phyloP scores from a whole-genome alignment of 2,329 filamentous ascomycete genomes.

The Sordariomycetes sp. region DNA sequence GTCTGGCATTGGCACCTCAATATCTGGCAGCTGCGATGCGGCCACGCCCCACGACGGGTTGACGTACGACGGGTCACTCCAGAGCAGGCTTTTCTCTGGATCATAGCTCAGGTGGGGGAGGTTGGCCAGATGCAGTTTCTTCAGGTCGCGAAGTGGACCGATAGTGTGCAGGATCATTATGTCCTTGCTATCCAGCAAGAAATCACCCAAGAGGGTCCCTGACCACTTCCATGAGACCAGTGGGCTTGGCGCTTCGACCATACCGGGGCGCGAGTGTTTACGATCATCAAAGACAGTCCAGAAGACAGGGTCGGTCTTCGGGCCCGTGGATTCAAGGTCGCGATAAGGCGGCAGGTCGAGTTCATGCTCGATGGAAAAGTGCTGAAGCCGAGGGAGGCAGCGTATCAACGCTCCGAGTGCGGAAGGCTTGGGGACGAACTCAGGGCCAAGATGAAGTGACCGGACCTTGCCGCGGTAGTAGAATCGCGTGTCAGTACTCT shows the following conservation, averaged over 20 bases:
- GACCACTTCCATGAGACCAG: conserved; percentile 5
- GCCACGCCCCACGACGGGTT: not conserved
- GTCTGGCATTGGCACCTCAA: too few species aligned
- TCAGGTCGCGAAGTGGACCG: conserved; percentile 20
- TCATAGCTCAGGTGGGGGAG: conserved; percentile 22
- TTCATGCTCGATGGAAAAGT: conserved; percentile 3
- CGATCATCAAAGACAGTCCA: conserved; percentile 1
- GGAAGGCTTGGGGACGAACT: not conserved
- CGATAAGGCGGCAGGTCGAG: conserved; percentile 5
- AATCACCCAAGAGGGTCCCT: not conserved
- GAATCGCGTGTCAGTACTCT: conserved; percentile 31
- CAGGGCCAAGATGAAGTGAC: conserved; percentile 48
- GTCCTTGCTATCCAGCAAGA: not conserved
- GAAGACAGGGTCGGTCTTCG: not conserved
- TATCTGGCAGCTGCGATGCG: not conserved
- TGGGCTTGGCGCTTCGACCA: conserved; percentile 1
- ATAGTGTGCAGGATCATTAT: conserved; percentile 8
- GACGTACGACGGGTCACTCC: too few species aligned
- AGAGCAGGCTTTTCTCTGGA: not conserved
- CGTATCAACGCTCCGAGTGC: not conserved
- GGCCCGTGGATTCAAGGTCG: not conserved
- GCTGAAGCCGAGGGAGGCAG: conserved; percentile 1
- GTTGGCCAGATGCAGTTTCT: conserved; percentile 47
- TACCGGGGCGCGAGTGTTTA: not conserved
- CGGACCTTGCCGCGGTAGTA: conserved; percentile 63